Percentiles rank a stretch among this genome's conserved stretches.
Evolutionary conservation across 257 asterid genomes (phyloP).

Genomic region (Solanum clarkiae): DNA sequence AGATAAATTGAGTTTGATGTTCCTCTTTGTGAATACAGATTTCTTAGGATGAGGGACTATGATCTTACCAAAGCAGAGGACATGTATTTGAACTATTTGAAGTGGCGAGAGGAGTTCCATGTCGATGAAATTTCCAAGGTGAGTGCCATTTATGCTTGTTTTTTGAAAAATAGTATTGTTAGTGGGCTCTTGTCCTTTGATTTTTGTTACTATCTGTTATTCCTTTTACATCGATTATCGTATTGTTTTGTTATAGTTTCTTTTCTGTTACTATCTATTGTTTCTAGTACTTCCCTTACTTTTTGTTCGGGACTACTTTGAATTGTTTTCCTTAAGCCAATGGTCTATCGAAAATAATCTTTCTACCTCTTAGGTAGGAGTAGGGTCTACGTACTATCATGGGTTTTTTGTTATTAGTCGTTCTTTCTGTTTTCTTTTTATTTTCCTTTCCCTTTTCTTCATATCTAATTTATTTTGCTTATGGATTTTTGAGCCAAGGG

Average conservation of each 20-base stretch:
- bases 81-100: slow-evolving; percentile 37
- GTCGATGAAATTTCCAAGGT: slow-evolving; percentile 48
- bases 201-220: not conserved
- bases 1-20: not conserved
- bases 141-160: not conserved
- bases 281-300: not conserved
- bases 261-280: not conserved
- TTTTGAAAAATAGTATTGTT: not conserved
- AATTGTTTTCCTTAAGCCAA: too few relatives aligned
- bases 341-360: too few relatives aligned
- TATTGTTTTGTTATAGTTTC: not conserved
- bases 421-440: too few relatives aligned
- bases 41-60: slow-evolving; percentile 65
- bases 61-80: slow-evolving; percentile 46
- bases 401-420: too few relatives aligned
- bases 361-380: too few relatives aligned
- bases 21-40: slow-evolving; percentile 24
- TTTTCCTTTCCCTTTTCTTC: too few relatives aligned
- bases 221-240: not conserved
- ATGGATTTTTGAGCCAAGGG: too few relatives aligned
- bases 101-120: slow-evolving; percentile 59
- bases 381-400: too few relatives aligned
- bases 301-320: not conserved
- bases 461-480: too few relatives aligned
- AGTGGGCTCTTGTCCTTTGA: not conserved